Evolutionary conservation across 306 rosid genomes (phyloP).

Genomic region (Vicia villosa): DNA sequence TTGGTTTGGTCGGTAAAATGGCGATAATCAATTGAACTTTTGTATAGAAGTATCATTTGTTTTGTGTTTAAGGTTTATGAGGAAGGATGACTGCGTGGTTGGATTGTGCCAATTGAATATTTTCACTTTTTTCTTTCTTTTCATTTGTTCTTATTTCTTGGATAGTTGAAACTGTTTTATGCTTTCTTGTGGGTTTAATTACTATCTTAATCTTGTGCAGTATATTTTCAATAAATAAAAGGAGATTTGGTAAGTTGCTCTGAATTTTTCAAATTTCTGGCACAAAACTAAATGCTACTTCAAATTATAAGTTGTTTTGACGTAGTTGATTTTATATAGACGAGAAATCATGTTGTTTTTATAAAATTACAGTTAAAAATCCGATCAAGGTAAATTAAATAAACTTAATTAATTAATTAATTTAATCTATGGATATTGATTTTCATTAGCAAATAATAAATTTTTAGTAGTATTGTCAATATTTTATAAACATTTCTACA

Average conservation of each 20-base stretch:
- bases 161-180: slow-evolving; percentile 39
- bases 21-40: slow-evolving; percentile 20
- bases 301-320: too few relatives aligned
- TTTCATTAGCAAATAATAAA: too few relatives aligned
- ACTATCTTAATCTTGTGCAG: slow-evolving; percentile 44
- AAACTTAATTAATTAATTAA: too few relatives aligned
- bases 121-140: slow-evolving; percentile 9
- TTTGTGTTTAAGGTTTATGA: slow-evolving; percentile 34
- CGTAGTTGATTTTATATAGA: too few relatives aligned
- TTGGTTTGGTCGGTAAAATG: slow-evolving; percentile 77
- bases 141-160: slow-evolving; percentile 29
- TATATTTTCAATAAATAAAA: slow-evolving; percentile 52
- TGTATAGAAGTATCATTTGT: slow-evolving; percentile 54
- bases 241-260: slow-evolving; percentile 33
- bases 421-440: too few relatives aligned
- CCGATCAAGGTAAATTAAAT: too few relatives aligned
- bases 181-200: slow-evolving; percentile 38
- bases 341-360: too few relatives aligned
- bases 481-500: too few relatives aligned
- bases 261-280: not conserved
- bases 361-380: too few relatives aligned
- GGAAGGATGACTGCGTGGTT: slow-evolving; percentile 22
- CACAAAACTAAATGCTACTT: not conserved
- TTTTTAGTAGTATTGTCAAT: too few relatives aligned
- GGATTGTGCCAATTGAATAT: slow-evolving; percentile 37